Conservation (phyloP, 2,329 filamentous ascomycete species). For the Pezicula carpinea region DNA sequence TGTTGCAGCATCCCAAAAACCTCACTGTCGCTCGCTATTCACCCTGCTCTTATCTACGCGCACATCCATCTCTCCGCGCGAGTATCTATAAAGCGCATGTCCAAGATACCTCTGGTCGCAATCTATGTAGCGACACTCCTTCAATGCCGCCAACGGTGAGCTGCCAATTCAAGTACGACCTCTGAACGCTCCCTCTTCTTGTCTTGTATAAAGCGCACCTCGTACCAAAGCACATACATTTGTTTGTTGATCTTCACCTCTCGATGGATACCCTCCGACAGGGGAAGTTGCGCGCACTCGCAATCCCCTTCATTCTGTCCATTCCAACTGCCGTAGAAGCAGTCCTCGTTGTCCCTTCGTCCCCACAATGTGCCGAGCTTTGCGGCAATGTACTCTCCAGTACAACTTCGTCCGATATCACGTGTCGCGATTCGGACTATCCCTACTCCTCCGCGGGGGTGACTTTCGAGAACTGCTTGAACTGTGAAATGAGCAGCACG, state of each 20-base stretch:
- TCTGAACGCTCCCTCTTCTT: too few species aligned
- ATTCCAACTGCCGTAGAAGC: slow-evolving; percentile 16
- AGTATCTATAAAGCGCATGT: too few species aligned
- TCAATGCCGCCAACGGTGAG: neutral
- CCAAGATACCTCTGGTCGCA: neutral
- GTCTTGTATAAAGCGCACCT: too few species aligned
- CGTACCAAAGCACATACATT: neutral
- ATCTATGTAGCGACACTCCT: neutral
- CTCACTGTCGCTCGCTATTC: too few species aligned
- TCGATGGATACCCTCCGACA: neutral
- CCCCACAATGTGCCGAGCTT: slow-evolving; percentile 23
- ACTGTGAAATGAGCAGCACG: slow-evolving; percentile 36
- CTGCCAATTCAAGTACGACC: neutral
- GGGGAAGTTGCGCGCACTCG: slow-evolving; percentile 18
- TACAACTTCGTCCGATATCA: slow-evolving; percentile 20
- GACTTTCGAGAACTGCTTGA: slow-evolving; percentile 19
- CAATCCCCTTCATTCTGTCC: slow-evolving; percentile 16
- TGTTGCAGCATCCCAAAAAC: too few species aligned
- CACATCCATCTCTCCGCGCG: too few species aligned
- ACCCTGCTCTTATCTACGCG: too few species aligned
- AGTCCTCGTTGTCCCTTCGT: slow-evolving; percentile 2
- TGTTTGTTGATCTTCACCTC: neutral
- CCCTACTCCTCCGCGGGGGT: slow-evolving; percentile 9
- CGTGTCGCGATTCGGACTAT: slow-evolving; percentile 17
- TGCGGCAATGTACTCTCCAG: slow-evolving; percentile 25